A percentile compares a stretch with the other conserved stretches of the same genome.
phyloP scores from a whole-genome alignment of 2,329 filamentous ascomycete species.

The Ceratocystis ficicola region DNA sequence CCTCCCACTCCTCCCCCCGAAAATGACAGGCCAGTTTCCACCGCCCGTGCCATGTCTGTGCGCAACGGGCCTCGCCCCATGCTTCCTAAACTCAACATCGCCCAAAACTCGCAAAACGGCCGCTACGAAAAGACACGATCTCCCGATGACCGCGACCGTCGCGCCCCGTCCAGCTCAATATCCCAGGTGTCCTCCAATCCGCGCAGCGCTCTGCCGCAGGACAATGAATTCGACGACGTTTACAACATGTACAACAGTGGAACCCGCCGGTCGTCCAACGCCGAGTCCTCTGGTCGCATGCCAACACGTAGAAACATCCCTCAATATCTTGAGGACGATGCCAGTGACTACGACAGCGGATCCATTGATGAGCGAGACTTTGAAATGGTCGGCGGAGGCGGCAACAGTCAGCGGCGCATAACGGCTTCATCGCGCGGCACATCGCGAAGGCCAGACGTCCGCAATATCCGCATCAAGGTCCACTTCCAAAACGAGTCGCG shows the following conservation, averaged over 20 bases:
- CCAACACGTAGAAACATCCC: conserved; percentile 34
- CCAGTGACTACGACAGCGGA: conserved; percentile 57
- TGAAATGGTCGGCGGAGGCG: conserved; percentile 50
- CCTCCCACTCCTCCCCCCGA: conserved; percentile 98
- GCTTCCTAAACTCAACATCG: conserved; percentile 52
- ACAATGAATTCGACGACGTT: conserved; percentile 30
- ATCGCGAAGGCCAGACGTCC: conserved; percentile 53
- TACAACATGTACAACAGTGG: conserved; percentile 22
- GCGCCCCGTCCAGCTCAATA: conserved; percentile 16
- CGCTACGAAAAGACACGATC: conserved; percentile 46
- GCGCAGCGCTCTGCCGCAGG: conserved; percentile 20
- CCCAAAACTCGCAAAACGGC: conserved; percentile 40
- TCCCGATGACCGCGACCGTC: conserved; percentile 28
- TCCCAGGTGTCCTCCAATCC: conserved; percentile 18
- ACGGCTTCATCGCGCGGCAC: conserved; percentile 38
- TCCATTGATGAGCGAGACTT: conserved; percentile 67
- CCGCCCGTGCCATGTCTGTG: conserved; percentile 48
- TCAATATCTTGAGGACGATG: conserved; percentile 61
- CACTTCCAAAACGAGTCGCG: conserved; percentile 77
- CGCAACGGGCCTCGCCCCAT: conserved; percentile 49
- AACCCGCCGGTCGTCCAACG: conserved; percentile 34
- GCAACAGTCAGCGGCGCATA: conserved; percentile 36
- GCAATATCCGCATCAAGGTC: conserved; percentile 80
- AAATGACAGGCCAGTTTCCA: conserved; percentile 49
- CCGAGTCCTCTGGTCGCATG: conserved; percentile 33